Evolutionary conservation across 164 flowering plant species (phyloP).

Genomic region (Aristolochia fimbriata): DNA sequence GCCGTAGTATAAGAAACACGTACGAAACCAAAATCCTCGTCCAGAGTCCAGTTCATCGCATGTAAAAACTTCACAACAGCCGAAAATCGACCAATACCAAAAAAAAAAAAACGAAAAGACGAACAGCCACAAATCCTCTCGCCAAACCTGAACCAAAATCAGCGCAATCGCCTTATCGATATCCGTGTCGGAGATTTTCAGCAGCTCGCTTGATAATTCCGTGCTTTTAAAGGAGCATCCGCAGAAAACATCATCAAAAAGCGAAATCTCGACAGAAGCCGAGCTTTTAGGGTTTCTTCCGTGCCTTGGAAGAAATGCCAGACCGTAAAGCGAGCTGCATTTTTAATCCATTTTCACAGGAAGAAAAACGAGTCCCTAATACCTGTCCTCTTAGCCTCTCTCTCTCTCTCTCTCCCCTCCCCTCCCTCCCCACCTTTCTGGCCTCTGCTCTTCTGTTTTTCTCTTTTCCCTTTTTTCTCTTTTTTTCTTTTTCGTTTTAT

Average conservation of each 20-base stretch:
- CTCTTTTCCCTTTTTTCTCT: neutral
- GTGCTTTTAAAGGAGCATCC: neutral
- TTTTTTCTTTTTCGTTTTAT: neutral
- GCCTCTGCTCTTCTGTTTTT: neutral
- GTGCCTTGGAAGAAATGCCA: conserved; percentile 62
- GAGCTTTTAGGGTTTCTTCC: conserved; percentile 15
- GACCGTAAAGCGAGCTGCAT: conserved; percentile 24
- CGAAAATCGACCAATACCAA: neutral
- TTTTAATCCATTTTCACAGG: conserved; percentile 17
- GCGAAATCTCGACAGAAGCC: conserved; percentile 10
- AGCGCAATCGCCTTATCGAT: neutral
- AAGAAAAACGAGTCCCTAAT: neutral
- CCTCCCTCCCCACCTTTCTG: neutral
- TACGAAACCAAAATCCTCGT: no score
- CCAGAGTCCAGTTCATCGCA: no score
- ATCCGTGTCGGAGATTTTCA: neutral
- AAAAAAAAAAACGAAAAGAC: no score
- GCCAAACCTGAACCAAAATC: neutral
- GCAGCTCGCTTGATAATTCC: neutral
- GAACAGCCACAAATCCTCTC: no score
- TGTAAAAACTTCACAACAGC: no score
- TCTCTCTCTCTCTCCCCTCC: neutral
- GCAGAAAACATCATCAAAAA: neutral
- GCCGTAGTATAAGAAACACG: no score
- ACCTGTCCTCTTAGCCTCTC: neutral